phyloP scores from a whole-genome alignment of 257 asterid genomes.

The Solanum habrochaites region DNA sequence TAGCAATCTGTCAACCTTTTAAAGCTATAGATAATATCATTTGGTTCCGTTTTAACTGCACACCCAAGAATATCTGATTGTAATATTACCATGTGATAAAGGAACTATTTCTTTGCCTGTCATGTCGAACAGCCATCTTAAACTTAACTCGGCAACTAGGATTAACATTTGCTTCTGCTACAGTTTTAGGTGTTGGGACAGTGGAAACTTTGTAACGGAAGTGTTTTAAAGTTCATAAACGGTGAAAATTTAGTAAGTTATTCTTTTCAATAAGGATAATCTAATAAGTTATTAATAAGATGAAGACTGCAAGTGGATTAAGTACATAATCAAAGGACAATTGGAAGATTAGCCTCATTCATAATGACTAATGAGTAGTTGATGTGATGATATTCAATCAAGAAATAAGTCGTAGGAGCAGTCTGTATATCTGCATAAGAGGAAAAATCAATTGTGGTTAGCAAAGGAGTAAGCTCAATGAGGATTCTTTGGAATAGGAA shows the following conservation, averaged over 20 bases:
- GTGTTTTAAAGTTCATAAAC: neutral
- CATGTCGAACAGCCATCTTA: neutral
- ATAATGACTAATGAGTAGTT: too few relatives aligned
- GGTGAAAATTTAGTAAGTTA: neutral
- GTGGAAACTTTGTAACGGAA: neutral
- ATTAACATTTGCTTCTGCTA: neutral
- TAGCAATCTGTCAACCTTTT: neutral
- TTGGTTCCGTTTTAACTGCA: neutral
- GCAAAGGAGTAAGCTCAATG: neutral
- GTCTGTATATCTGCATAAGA: neutral
- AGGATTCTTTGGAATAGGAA: neutral
- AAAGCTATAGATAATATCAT: neutral
- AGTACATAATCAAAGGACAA: neutral
- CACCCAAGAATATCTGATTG: neutral
- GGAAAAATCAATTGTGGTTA: neutral
- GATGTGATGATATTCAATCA: neutral
- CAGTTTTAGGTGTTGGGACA: neutral
- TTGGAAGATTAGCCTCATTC: neutral
- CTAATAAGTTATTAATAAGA: neutral
- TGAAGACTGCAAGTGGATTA: neutral
- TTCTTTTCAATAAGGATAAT: neutral
- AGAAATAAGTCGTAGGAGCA: neutral
- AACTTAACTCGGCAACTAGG: neutral
- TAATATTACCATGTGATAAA: neutral
- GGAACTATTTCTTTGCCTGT: neutral